Evolutionary conservation across 495 filamentous ascomycete genomes (phyloP).

Genomic region (Penicillium pulvis): DNA sequence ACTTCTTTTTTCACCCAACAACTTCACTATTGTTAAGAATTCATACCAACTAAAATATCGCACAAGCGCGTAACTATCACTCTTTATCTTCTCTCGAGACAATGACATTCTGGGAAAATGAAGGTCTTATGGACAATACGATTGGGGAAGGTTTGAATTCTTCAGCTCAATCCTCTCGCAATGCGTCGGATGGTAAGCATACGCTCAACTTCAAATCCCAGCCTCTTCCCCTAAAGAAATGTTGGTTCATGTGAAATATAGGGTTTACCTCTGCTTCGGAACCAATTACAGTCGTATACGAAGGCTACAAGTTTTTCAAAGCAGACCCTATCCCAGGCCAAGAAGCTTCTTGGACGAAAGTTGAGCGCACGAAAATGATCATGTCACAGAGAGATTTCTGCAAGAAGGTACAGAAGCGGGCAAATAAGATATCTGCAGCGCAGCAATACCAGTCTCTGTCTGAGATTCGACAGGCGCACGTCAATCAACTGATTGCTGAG

Average conservation of each 20-base stretch:
- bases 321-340: slow-evolving; percentile 32
- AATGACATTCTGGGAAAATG: not conserved
- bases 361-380: slow-evolving; percentile 32
- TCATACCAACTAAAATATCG: too few species aligned
- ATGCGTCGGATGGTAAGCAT: not conserved
- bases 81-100: not conserved
- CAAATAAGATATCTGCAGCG: slow-evolving; percentile 27
- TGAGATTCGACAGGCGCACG: slow-evolving; percentile 30
- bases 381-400: slow-evolving; percentile 31
- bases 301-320: slow-evolving; percentile 42
- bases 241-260: not conserved
- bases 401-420: slow-evolving; percentile 35
- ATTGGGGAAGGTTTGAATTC: not conserved
- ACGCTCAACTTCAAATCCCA: not conserved
- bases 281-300: slow-evolving; percentile 16
- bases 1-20: too few species aligned
- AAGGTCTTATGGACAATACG: not conserved
- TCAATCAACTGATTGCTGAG: slow-evolving; percentile 38
- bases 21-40: too few species aligned
- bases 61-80: not conserved
- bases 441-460: slow-evolving; percentile 38
- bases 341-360: slow-evolving; percentile 33
- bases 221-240: not conserved
- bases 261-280: not conserved
- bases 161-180: not conserved